These are phyloP conservation scores for Corchorus capsularis DNA, from an alignment of 345 rosid species.

Conservation along the genomic window DNA sequence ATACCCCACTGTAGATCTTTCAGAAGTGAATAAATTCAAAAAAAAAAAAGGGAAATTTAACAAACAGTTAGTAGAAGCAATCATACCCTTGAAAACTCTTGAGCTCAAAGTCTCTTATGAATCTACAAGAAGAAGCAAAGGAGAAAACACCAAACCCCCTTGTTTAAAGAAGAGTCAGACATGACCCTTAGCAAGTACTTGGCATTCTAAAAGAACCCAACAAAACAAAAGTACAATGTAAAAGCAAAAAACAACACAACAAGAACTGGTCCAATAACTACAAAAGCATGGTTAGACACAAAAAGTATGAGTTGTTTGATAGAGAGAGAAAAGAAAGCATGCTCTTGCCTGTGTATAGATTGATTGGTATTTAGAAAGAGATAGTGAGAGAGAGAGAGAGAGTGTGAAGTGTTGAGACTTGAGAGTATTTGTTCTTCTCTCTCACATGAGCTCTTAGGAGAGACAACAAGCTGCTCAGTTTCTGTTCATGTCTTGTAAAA, in stretches of 20 bases:
- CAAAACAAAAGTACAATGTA: slow-evolving; percentile 26
- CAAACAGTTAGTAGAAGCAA: slow-evolving; percentile 36
- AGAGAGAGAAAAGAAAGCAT: slow-evolving; percentile 29
- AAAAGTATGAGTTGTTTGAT: slow-evolving; percentile 28
- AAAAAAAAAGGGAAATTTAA: slow-evolving; percentile 29
- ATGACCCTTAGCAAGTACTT: slow-evolving; percentile 27
- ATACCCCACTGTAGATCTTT: slow-evolving; percentile 64
- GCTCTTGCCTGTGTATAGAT: slow-evolving; percentile 23
- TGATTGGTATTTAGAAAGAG: slow-evolving; percentile 5
- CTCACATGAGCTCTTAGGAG: slow-evolving; percentile 21
- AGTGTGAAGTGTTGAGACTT: slow-evolving; percentile 4
- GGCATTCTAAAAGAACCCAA: slow-evolving; percentile 23
- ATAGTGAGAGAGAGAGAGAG: slow-evolving; percentile 10
- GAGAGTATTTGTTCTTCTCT: slow-evolving; percentile 18
- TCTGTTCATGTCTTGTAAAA: slow-evolving; percentile 34
- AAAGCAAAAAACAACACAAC: slow-evolving; percentile 28
- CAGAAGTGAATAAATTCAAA: slow-evolving; percentile 39
- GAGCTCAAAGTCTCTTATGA: slow-evolving; percentile 34
- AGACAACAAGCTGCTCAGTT: slow-evolving; percentile 50
- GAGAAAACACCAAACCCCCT: slow-evolving; percentile 22
- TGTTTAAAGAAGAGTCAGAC: slow-evolving; percentile 30
- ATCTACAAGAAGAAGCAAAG: slow-evolving; percentile 20
- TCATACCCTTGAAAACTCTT: slow-evolving; percentile 38
- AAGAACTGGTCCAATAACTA: slow-evolving; percentile 31
- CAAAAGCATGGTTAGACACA: slow-evolving; percentile 34